Percentiles rank a stretch among this genome's conserved stretches.
phyloP scores from a whole-genome alignment of 768 basidiomycete species.

The Dentipellis sp. region DNA sequence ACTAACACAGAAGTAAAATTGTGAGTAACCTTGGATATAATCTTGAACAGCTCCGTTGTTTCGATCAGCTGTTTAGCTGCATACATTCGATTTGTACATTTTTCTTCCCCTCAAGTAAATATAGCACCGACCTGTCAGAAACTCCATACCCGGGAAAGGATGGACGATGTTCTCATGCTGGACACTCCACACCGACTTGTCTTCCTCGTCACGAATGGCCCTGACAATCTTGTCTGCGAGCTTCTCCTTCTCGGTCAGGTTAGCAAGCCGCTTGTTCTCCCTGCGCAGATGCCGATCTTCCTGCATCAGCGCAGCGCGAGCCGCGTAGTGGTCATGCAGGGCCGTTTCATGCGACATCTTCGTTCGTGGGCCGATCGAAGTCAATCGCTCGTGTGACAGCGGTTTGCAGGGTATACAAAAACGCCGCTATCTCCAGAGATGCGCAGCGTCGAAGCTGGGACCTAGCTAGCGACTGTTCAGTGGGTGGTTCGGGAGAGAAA shows the following conservation, averaged over 20 bases:
- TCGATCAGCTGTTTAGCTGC: conserved; percentile 48
- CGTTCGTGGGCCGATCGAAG: too few species aligned
- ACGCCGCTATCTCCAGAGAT: too few species aligned
- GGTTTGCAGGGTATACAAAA: too few species aligned
- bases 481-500: too few species aligned
- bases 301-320: conserved; percentile 18
- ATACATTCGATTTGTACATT: conserved; percentile 11
- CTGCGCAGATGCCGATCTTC: conserved; percentile 20
- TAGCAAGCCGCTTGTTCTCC: conserved; percentile 12
- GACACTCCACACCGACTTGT: conserved; percentile 46
- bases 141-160: conserved; percentile 73
- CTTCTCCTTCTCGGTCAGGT: conserved; percentile 27
- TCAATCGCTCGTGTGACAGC: too few species aligned
- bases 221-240: conserved; percentile 52
- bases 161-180: conserved; percentile 46
- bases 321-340: conserved; percentile 14
- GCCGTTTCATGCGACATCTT: not conserved
- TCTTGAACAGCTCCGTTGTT: conserved; percentile 50
- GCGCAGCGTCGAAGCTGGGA: too few species aligned
- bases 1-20: not conserved
- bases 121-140: conserved; percentile 46
- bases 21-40: conserved; percentile 44
- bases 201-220: conserved; percentile 45
- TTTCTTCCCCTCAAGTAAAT: not conserved
- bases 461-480: too few species aligned